These are phyloP conservation scores for Sugiyamaella pinicola DNA, from an alignment of 1,139 yeast species.

Conservation along the genomic window DNA sequence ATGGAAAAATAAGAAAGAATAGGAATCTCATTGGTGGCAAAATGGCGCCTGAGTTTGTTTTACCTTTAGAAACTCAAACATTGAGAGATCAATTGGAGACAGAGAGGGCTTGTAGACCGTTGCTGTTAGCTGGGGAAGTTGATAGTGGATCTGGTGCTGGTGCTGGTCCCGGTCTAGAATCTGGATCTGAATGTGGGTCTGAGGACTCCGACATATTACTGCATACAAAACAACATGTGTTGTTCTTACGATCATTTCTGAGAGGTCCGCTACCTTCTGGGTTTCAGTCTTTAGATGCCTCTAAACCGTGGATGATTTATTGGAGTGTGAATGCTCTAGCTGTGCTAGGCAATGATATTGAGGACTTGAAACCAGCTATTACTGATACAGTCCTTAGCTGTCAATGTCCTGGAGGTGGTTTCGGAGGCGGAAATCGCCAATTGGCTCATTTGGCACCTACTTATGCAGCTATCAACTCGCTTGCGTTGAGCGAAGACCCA, in stretches of 20 bases:
- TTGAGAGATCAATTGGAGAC: conserved; percentile 15
- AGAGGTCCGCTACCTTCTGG: conserved; percentile 51
- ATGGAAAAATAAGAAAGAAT: background rate
- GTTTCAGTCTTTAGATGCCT: conserved; percentile 68
- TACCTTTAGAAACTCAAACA: conserved; percentile 6
- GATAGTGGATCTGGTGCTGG: too few species aligned
- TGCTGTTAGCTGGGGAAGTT: background rate
- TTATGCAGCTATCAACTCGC: conserved; percentile 72
- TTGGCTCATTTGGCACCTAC: conserved; percentile 83
- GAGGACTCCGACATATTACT: conserved; percentile 27
- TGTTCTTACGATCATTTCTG: conserved; percentile 49
- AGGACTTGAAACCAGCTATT: conserved; percentile 33
- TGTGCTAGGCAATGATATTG: conserved; percentile 45
- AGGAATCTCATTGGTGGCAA: background rate
- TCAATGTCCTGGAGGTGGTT: conserved; percentile 56
- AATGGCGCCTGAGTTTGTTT: conserved; percentile 1
- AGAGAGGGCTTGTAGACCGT: conserved; percentile 12
- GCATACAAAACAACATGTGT: conserved; percentile 43
- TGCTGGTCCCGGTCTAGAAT: too few species aligned
- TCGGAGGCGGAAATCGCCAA: conserved; percentile 85
- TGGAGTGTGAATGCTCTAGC: conserved; percentile 71
- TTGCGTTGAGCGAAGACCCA: conserved; percentile 57
- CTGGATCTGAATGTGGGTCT: too few species aligned
- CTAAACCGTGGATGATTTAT: conserved; percentile 87
- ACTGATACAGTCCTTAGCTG: conserved; percentile 41